Evolutionary conservation across 2,329 filamentous ascomycete species (phyloP), one percentile per base, ranked within the genome.

Genomic region (Epicoccum nigrum): DNA sequence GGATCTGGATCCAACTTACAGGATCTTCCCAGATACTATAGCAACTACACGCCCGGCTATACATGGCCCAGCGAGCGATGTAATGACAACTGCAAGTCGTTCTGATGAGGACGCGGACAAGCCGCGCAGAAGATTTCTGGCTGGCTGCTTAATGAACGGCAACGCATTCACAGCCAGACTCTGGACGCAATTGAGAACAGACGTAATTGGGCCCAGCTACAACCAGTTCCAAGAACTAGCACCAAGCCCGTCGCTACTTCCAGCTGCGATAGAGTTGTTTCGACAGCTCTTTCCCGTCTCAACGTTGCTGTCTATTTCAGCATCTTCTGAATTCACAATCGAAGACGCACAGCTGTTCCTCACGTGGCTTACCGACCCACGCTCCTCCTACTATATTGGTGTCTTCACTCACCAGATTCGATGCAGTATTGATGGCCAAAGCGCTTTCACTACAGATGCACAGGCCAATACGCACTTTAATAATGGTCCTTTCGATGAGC

Each of bases 341-440:
- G 43, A 54, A 35, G 56, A 61, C 9, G 56, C 56, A 2, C 43
- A 46, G 1, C 30, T 59, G 13, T 61, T 61, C 33, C 17, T 61
- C 9, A 61, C 51, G 0, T 61, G 58, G 58, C 37, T 61, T 11
- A 57, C 58, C 1, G 58, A 61, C 25, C 54, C 56, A 20, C 54
- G 58, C 12, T 61, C 53, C 0, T 50, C 50, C 40, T 59, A 55
- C 20, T 61, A 59, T 34, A 57, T 59, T 21, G 15, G 47, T 13
- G n/a, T 27, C 13, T 21, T 19, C 2, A 34, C 45, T 2, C 25
- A 30, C 17, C 44, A 33, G 12, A 13, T 61, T 12, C 25, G 41
- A 35, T 55, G 51, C 32, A 45, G 47, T 1, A 17, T 42, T 3
- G n/a, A n/a, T n/a, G 34, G 40, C 1, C 19, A 33, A 12, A 21